phyloP scores from a whole-genome alignment of 139 green algal species.

The Zygnema circumcarinatum region DNA sequence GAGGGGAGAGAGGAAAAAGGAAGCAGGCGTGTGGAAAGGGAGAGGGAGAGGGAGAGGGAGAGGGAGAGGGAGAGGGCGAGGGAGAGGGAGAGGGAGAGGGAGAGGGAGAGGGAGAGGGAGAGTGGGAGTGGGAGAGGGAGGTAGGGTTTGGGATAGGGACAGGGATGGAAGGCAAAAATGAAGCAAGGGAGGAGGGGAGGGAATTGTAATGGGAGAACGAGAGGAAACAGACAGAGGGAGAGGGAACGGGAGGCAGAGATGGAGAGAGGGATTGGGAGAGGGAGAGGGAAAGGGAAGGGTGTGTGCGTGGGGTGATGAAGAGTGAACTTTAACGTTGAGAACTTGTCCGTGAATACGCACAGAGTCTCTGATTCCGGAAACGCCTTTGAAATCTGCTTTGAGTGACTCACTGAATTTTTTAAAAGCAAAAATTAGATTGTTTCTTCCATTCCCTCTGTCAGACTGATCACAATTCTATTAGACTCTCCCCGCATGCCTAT shows the following conservation, averaged over 20 bases:
- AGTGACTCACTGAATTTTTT: background rate
- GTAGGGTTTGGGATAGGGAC: background rate
- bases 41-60: too few species aligned
- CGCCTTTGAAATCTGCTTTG: background rate
- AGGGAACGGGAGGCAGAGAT: background rate
- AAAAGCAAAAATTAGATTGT: background rate
- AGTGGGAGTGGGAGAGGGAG: background rate
- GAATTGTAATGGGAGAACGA: background rate
- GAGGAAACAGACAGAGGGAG: too few species aligned
- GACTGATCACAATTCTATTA: too few species aligned
- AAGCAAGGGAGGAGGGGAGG: background rate
- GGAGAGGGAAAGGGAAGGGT: background rate
- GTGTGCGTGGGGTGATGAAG: too few species aligned
- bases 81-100: background rate
- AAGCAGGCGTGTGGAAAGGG: too few species aligned
- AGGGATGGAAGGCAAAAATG: background rate
- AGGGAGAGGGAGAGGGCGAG: background rate
- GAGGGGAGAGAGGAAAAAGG: background rate
- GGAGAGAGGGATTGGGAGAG: background rate
- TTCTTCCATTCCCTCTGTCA: too few species aligned
- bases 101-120: background rate
- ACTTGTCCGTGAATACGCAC: too few species aligned
- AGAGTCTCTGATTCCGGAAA: background rate
- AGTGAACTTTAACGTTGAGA: too few species aligned
- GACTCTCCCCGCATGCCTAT: too few species aligned